phyloP scores from a whole-genome alignment of 148 eudicot genomes.

The Persicaria tinctoria region DNA sequence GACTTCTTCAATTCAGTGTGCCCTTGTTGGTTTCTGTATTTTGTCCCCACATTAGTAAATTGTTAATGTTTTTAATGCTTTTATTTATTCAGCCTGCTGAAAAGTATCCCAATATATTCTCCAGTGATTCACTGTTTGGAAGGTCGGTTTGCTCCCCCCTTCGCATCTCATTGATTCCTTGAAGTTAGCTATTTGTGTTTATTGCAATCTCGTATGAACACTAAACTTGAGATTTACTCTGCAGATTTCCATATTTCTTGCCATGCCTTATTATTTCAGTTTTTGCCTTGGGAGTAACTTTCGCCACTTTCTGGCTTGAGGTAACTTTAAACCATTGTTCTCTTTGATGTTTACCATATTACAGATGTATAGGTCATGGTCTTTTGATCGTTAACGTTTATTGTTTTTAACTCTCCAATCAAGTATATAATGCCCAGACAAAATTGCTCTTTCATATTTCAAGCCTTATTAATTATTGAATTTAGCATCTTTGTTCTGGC shows the following conservation, averaged over 20 bases:
- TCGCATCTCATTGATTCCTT: not conserved
- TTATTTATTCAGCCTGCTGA: slow-evolving; percentile 79
- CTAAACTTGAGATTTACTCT: slow-evolving; percentile 7
- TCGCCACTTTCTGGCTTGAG: slow-evolving; percentile 67
- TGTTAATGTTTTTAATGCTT: not conserved
- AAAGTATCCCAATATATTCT: slow-evolving; percentile 62
- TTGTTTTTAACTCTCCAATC: not conserved
- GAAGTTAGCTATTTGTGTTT: not conserved
- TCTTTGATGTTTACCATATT: not conserved
- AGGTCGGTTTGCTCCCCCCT: slow-evolving; percentile 35
- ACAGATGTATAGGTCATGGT: not conserved
- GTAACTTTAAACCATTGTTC: slow-evolving; percentile 26
- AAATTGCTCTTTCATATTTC: not conserved
- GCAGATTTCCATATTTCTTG: slow-evolving; percentile 89
- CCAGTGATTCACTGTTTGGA: slow-evolving; percentile 61
- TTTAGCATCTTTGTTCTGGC: not conserved
- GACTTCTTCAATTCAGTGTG: not conserved
- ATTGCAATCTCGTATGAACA: not conserved
- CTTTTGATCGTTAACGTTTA: not conserved
- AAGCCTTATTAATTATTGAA: not conserved
- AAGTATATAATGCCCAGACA: not conserved
- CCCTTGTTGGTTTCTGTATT: not conserved
- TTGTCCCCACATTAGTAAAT: not conserved
- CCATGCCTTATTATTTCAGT: slow-evolving; percentile 71
- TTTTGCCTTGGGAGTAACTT: slow-evolving; percentile 41